Evolutionary conservation across 495 filamentous ascomycete genomes (phyloP).

Genomic region (Gamarada debralockiae): DNA sequence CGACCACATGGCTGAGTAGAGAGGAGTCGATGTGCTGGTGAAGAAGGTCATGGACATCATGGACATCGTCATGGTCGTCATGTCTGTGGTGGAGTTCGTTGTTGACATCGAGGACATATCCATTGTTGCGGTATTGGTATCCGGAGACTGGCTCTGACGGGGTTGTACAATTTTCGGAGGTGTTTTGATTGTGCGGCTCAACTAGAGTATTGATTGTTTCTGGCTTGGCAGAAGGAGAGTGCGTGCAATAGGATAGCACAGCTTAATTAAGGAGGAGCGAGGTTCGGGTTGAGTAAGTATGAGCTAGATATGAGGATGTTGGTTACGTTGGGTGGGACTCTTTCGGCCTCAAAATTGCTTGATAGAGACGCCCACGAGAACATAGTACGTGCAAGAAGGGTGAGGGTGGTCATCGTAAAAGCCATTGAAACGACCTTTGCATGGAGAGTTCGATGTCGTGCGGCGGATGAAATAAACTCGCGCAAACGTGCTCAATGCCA

Average conservation of each 20-base stretch:
- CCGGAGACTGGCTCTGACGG: neutral
- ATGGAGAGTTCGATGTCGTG: no score
- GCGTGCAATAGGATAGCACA: neutral
- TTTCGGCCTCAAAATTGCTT: neutral
- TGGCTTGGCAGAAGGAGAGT: neutral
- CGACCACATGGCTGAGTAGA: conserved; percentile 73
- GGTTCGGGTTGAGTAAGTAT: conserved; percentile 1
- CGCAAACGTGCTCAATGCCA: no score
- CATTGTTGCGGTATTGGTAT: conserved; percentile 4
- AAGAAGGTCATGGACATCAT: conserved; percentile 56
- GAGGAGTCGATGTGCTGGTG: conserved; percentile 59
- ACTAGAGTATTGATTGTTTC: no score
- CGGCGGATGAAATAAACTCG: no score
- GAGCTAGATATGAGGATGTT: neutral
- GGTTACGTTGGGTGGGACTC: neutral
- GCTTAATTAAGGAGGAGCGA: neutral
- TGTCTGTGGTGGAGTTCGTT: neutral
- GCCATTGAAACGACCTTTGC: no score
- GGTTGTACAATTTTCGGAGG: no score
- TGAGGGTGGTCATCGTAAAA: no score
- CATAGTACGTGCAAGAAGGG: no score
- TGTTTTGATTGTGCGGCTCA: no score
- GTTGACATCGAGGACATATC: conserved; percentile 30
- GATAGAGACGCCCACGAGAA: neutral
- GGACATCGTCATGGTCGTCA: neutral